Evolutionary conservation across 75 land plant genomes (phyloP), one percentile per base, ranked within the genome.

Genomic region (Cunninghamia lanceolata): DNA sequence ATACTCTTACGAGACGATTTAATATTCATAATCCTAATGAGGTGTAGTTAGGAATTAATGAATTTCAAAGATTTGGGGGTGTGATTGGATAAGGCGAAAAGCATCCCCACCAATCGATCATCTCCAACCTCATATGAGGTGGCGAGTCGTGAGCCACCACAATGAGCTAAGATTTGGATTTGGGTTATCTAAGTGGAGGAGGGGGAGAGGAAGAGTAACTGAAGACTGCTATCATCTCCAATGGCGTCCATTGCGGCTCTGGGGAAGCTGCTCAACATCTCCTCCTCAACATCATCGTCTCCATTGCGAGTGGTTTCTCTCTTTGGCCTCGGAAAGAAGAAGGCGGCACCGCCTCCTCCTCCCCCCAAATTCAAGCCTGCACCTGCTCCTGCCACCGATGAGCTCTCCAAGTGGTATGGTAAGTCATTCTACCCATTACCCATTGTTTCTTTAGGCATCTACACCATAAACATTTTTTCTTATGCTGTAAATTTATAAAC

Each of bases 381-480:
- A 47, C 90, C 86, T 36, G n/a, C 94, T 14, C 94, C 97, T 0
- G 88, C 78, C 30, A 88, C 87, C 87, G 99, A 95, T 6, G 99
- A 98, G 93, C 95, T 98, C 88, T 93, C 99, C 91, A 98, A 98
- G 99, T 98, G 99, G 99, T 98, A 98, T 82, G 99, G 99, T 98
- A 76, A 90, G 99, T 90, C 35, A 1, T 16, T 30, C n/a, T n/a
- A n/a, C n/a, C n/a, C n/a, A n/a, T n/a, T n/a, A n/a, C n/a, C n/a
- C n/a, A n/a, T n/a, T n/a, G n/a, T n/a, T n/a, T n/a, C n/a, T n/a
- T n/a, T n/a, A n/a, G n/a, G 42, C 11, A 38, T 38, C 19, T 39
- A 7, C 21, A n/a, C n/a, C n/a, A n/a, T n/a, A n/a, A n/a, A n/a
- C n/a, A n/a, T 0, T 46, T 46, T 46, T 46, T 46, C 50, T 46